Base-by-base conservation (phyloP, 2,329 filamentous ascomycete species). In the Fusarium sp. region DNA sequence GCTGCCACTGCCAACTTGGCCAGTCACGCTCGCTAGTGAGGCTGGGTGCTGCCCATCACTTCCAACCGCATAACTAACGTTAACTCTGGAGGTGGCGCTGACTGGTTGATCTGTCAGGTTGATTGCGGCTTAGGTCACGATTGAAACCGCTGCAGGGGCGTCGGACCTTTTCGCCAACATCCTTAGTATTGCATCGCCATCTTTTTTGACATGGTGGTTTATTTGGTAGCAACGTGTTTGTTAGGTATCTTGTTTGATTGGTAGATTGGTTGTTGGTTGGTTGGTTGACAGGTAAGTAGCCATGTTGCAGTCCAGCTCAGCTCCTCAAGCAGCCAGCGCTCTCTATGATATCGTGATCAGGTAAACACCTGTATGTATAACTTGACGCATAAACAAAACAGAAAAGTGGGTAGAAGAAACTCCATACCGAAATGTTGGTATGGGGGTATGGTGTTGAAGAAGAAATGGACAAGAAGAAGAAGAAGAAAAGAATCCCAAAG, bases 401-500 rank as follows among this genome's bases (percentile, higher is more conserved):
- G 34, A 60, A 34, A 6, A 57, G 20, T 54, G 42, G 31, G 54
- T 35, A 16, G 34, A 35, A 61, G 42, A 67, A 66, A 64, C 35
- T 63, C 71, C 71, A 67, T 62, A 71, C 67, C 63, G 54, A 59
- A 45, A 42, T 58, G 37, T 62, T 50, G 56, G 42, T 63, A 72
- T 27, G 37, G 70, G 64, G 71, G 68, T 74, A 74, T 74, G 60
- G 50, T 69, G 68, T 58, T 59, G 54, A 60, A 62, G 47, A 52
- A 60, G 38, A 70, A 70, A 58, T 34, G 50, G 66, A 68, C 57
- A 63, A 50, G 56, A 57, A 57, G 38, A 31, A 31, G 27, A 52
- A 52, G 10, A 59, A 60, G 18, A 29, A 24, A 31, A 54, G 27
- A 54, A 54, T 14, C 56, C 66, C 62, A 57, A 69, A 72, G 64